Percentiles rank a stretch among this genome's conserved stretches.
phyloP scores from a whole-genome alignment of 257 asterid species.

The Rauvolfia tetraphylla region DNA sequence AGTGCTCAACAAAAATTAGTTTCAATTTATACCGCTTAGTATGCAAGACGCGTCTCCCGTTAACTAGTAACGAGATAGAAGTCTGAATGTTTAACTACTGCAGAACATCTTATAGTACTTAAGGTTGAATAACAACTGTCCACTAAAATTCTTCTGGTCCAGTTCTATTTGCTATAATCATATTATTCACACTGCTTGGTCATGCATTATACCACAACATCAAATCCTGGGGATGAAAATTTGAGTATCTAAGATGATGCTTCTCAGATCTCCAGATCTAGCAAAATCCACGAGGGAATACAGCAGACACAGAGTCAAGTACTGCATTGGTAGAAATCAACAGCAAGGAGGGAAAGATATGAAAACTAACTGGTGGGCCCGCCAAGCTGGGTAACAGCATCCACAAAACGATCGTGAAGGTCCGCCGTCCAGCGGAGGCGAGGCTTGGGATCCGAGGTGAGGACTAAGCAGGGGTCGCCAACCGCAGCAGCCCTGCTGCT shows the following conservation, averaged over 20 bases:
- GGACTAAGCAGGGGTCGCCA: constrained; percentile 62
- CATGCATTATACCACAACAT: not conserved
- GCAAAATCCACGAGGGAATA: not conserved
- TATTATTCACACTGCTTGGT: not conserved
- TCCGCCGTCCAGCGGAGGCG: constrained; percentile 84
- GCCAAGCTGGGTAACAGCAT: constrained; percentile 84
- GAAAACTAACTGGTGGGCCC: constrained; percentile 66
- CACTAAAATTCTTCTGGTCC: not conserved
- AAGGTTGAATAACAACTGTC: not conserved
- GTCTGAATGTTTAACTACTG: not conserved
- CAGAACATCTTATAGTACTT: not conserved
- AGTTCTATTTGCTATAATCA: not conserved
- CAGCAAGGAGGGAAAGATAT: constrained; percentile 2
- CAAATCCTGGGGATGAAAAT: not conserved
- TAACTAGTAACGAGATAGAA: not conserved
- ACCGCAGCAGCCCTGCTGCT: constrained; percentile 34
- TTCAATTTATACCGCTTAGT: not conserved
- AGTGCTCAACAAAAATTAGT: not conserved
- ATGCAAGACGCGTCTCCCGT: not conserved
- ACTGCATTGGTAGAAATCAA: not conserved
- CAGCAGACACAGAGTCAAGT: not conserved
- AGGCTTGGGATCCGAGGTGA: constrained; percentile 76
- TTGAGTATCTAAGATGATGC: not conserved
- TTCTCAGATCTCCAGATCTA: not conserved
- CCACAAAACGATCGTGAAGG: constrained; percentile 78